phyloP scores from a whole-genome alignment of 192 early-diverging fungal species.

The Backusella mclennaniae region DNA sequence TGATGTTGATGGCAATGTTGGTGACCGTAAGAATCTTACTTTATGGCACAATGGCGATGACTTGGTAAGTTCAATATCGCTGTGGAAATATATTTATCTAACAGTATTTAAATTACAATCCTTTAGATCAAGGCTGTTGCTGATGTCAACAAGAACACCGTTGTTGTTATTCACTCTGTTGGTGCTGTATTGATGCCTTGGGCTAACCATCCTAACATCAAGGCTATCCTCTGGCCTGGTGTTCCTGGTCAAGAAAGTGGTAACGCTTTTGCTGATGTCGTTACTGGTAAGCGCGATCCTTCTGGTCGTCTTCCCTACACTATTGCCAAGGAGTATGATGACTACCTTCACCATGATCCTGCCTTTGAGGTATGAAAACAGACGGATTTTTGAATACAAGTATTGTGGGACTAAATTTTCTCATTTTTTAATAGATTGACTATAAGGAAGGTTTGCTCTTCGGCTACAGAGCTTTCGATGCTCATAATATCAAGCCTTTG shows the following conservation, averaged over 20 bases:
- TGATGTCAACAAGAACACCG: constrained; percentile 45
- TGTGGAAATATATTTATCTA: neutral
- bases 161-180: constrained; percentile 58
- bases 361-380: neutral
- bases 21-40: constrained; percentile 56
- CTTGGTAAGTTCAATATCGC: constrained; percentile 29
- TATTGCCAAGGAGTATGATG: constrained; percentile 35
- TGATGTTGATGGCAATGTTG: constrained; percentile 48
- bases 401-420: neutral
- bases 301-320: constrained; percentile 63
- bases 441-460: constrained; percentile 55
- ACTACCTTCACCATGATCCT: constrained; percentile 36
- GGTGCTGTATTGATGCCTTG: constrained; percentile 62
- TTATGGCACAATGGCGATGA: constrained; percentile 59
- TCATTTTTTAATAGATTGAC: constrained; percentile 36
- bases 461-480: constrained; percentile 56
- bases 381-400: neutral
- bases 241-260: constrained; percentile 69
- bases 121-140: constrained; percentile 46
- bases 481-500: constrained; percentile 43
- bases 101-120: neutral
- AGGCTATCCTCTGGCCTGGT: constrained; percentile 51
- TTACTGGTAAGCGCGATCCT: constrained; percentile 65
- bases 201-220: constrained; percentile 59
- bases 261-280: constrained; percentile 62